Conservation (phyloP, 768 basidiomycete species). For the Lentinula boryana region DNA sequence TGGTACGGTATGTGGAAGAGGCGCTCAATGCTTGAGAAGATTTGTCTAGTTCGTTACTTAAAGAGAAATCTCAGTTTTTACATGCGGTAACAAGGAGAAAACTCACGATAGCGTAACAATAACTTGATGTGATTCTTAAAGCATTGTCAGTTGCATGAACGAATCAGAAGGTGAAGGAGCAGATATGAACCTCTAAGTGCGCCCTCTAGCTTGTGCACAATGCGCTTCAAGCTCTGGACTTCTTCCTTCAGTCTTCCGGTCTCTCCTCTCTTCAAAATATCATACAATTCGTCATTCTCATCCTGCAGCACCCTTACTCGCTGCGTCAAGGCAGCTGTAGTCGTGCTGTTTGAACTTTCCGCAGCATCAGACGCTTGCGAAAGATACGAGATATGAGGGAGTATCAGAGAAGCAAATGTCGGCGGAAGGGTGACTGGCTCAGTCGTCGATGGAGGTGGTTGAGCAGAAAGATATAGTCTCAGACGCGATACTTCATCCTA, state of each 20-base stretch:
- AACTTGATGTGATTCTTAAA: constrained; percentile 69
- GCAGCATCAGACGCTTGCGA: constrained; percentile 23
- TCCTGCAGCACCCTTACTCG: constrained; percentile 69
- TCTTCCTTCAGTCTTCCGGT: constrained; percentile 81
- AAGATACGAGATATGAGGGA: constrained; percentile 57
- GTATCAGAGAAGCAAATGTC: constrained; percentile 57
- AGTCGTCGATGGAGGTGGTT: constrained; percentile 53
- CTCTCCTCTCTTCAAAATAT: constrained; percentile 66
- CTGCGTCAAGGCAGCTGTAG: constrained; percentile 66
- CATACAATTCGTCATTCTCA: constrained; percentile 84
- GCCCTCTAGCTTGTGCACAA: constrained; percentile 63
- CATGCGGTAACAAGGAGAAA: constrained; percentile 6
- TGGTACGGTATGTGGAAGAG: constrained; percentile 23
- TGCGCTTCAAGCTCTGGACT: constrained; percentile 59
- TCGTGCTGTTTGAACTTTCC: constrained; percentile 45
- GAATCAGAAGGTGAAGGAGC: neutral
- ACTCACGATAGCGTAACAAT: constrained; percentile 71
- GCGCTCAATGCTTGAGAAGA: constrained; percentile 58
- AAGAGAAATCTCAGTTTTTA: constrained; percentile 1
- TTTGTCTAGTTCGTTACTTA: constrained; percentile 72
- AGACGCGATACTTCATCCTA: constrained; percentile 73
- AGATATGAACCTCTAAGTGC: constrained; percentile 64
- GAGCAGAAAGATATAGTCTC: constrained; percentile 56
- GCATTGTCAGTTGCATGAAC: constrained; percentile 6
- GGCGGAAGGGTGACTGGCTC: constrained; percentile 69